Percentiles rank a stretch among this genome's conserved stretches.
These are phyloP conservation scores for Pseudogymnoascus sp. DNA, from an alignment of 2,329 filamentous ascomycete species.

Conservation along the genomic window DNA sequence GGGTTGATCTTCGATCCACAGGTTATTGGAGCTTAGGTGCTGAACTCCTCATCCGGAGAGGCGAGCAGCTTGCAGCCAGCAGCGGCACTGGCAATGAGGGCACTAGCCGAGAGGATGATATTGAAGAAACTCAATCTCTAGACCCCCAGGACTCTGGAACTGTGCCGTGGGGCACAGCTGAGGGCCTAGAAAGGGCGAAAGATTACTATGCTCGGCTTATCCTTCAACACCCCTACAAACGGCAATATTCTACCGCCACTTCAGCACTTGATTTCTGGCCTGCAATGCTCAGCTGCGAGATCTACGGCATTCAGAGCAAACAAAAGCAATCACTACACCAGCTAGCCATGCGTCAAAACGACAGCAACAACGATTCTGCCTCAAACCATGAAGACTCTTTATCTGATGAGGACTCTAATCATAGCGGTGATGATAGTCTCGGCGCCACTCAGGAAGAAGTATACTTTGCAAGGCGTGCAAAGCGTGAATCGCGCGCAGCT, in stretches of 20 bases:
- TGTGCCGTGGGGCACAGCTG: slow-evolving; percentile 32
- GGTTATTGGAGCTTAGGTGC: slow-evolving; percentile 77
- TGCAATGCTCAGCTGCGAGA: slow-evolving; percentile 71
- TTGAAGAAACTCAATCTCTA: not conserved
- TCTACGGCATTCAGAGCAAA: slow-evolving; percentile 64
- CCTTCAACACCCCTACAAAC: slow-evolving; percentile 62
- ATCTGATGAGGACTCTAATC: slow-evolving; percentile 22
- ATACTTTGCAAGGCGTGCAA: slow-evolving; percentile 1
- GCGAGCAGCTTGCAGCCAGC: slow-evolving; percentile 13
- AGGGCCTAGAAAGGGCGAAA: slow-evolving; percentile 50
- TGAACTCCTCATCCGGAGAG: slow-evolving; percentile 65
- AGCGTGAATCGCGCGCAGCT: slow-evolving; percentile 14
- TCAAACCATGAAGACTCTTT: slow-evolving; percentile 23
- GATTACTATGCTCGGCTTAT: slow-evolving; percentile 74
- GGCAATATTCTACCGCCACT: slow-evolving; percentile 51
- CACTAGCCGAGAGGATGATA: not conserved
- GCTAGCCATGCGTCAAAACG: slow-evolving; percentile 18
- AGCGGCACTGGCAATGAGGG: not conserved
- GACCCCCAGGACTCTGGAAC: not conserved
- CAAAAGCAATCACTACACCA: slow-evolving; percentile 39
- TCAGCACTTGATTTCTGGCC: slow-evolving; percentile 69
- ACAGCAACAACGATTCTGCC: slow-evolving; percentile 12
- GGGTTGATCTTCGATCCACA: slow-evolving; percentile 61
- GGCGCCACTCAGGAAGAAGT: slow-evolving; percentile 16
- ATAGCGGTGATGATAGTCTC: slow-evolving; percentile 14